Evolutionary conservation across 805 yeast genomes (phyloP).

Genomic region (Candida qinlingensis): DNA sequence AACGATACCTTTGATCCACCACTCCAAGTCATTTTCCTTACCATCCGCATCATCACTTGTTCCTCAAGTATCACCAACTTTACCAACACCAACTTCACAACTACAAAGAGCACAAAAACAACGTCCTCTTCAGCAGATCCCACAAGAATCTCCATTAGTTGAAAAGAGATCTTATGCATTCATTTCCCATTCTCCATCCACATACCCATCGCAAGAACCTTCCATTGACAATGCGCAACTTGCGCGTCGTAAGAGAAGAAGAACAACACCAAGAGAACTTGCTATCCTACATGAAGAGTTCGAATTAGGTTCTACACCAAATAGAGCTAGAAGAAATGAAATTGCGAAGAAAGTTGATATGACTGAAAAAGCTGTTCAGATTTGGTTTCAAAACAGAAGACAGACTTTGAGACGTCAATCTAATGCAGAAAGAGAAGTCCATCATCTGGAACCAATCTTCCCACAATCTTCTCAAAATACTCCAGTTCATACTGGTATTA

Average conservation of each 20-base stretch:
- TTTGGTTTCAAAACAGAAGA: conserved; percentile 96
- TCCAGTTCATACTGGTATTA: background rate
- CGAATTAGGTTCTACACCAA: conserved; percentile 72
- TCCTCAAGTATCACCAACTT: background rate
- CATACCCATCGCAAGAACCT: conserved; percentile 81
- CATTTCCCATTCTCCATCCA: conserved; percentile 87
- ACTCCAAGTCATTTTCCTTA: background rate
- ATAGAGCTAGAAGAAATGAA: conserved; percentile 64
- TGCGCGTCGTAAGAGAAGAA: conserved; percentile 91
- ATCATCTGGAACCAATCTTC: conserved; percentile 23
- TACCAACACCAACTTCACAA: conserved; percentile 11
- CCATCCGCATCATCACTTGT: background rate
- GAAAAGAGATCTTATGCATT: conserved; percentile 62
- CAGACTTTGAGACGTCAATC: conserved; percentile 65
- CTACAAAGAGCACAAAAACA: background rate
- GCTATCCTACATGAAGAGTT: conserved; percentile 79
- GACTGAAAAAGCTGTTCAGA: conserved; percentile 97
- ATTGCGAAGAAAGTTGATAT: conserved; percentile 79
- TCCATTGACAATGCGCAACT: conserved; percentile 84
- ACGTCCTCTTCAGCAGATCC: background rate
- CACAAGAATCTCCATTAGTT: conserved; percentile 18
- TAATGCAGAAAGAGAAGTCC: conserved; percentile 24
- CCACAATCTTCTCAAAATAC: conserved; percentile 1
- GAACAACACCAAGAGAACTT: conserved; percentile 87
- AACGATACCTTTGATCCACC: background rate